These are phyloP conservation scores for Fusarium brevicatenulatum DNA, from an alignment of 2,329 filamentous ascomycete species.

Conservation along the genomic window DNA sequence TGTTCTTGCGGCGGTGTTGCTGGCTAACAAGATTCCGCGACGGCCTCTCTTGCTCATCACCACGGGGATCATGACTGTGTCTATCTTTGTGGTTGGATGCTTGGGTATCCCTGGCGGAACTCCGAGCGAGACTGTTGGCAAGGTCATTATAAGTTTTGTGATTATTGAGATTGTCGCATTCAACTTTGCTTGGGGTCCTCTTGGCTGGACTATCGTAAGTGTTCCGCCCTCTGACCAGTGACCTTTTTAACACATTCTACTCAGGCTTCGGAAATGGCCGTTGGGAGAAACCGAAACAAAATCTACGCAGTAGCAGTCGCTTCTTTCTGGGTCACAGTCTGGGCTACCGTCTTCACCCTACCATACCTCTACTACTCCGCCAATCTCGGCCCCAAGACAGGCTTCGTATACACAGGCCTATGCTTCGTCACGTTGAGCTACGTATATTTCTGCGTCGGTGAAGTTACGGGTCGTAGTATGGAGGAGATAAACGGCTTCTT, in stretches of 20 bases:
- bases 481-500: slow-evolving; percentile 47
- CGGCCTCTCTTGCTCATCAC: slow-evolving; percentile 52
- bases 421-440: slow-evolving; percentile 50
- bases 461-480: slow-evolving; percentile 44
- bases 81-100: slow-evolving; percentile 55
- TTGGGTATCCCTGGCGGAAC: slow-evolving; percentile 50
- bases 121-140: slow-evolving; percentile 46
- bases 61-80: slow-evolving; percentile 52
- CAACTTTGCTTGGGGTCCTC: slow-evolving; percentile 57
- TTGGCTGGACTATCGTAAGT: slow-evolving; percentile 51
- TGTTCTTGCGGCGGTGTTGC: slow-evolving; percentile 51
- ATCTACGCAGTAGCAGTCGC: slow-evolving; percentile 51
- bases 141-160: slow-evolving; percentile 54
- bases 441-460: slow-evolving; percentile 51
- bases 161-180: slow-evolving; percentile 56
- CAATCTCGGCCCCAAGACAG: slow-evolving; percentile 51
- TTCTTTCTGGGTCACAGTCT: slow-evolving; percentile 56
- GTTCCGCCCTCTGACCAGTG: no score
- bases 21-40: slow-evolving; percentile 53
- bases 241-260: not conserved
- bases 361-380: slow-evolving; percentile 56
- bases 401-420: slow-evolving; percentile 51
- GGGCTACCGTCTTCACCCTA: slow-evolving; percentile 52
- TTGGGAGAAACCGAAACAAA: slow-evolving; percentile 56
- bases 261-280: slow-evolving; percentile 57